Evolutionary conservation across 1,284 basidiomycete genomes (phyloP).

Genomic region (Ceratobasidium sp.): DNA sequence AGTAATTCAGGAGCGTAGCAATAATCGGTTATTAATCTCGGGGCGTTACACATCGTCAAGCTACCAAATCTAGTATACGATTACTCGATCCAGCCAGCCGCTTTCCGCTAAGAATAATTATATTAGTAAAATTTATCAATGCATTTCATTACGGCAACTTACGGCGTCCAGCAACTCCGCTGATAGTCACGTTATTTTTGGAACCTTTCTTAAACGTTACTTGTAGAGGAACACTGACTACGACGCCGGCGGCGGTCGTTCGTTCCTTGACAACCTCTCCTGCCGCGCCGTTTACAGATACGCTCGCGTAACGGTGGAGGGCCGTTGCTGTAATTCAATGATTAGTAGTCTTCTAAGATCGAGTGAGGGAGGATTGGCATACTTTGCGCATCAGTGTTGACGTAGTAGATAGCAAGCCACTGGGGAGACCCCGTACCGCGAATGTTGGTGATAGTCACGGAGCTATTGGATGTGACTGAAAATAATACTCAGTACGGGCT

Average conservation of each 20-base stretch:
- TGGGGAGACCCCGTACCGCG: conserved; percentile 24
- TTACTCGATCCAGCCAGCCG: conserved; percentile 25
- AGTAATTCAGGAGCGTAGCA: not conserved
- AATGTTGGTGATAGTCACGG: conserved; percentile 23
- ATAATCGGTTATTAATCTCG: not conserved
- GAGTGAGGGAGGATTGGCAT: not conserved
- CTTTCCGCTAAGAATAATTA: conserved; percentile 10
- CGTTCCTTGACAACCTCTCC: conserved; percentile 26
- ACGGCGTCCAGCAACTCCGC: conserved; percentile 34
- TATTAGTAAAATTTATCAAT: not conserved
- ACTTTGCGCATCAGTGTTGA: conserved; percentile 35
- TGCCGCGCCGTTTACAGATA: conserved; percentile 25
- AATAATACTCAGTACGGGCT: not conserved
- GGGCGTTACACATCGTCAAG: not conserved
- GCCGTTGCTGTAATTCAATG: conserved; percentile 15
- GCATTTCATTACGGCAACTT: not conserved
- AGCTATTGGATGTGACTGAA: conserved; percentile 23
- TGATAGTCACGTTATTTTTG: conserved; percentile 25
- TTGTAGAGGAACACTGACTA: conserved; percentile 32
- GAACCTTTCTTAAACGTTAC: conserved; percentile 21
- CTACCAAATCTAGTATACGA: conserved; percentile 16
- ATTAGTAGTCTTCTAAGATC: not conserved
- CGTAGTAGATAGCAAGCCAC: conserved; percentile 35
- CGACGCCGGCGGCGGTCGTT: conserved; percentile 31
- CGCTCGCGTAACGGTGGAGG: conserved; percentile 26